These are phyloP conservation scores for Vachellia pachyceras DNA, from an alignment of 306 rosid genomes.

Conservation along the genomic window DNA sequence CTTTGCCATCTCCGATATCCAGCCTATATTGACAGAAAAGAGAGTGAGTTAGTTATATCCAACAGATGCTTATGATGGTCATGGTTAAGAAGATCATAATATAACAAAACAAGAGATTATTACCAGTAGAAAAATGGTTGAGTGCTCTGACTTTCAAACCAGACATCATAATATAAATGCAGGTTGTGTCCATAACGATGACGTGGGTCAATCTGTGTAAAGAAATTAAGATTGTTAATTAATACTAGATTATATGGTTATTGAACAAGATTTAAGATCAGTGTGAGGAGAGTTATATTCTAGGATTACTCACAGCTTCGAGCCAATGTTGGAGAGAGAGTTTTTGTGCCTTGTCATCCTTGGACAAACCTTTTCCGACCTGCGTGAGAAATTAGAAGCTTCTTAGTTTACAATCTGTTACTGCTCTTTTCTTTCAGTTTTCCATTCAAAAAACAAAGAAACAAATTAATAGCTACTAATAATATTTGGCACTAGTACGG, in stretches of 20 bases:
- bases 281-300: neutral
- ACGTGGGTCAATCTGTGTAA: slow-evolving; percentile 88
- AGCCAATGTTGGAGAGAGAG: slow-evolving; percentile 97
- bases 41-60: slow-evolving; percentile 1
- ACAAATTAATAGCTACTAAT: neutral
- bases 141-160: slow-evolving; percentile 84
- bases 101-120: neutral
- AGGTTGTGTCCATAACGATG: slow-evolving; percentile 98
- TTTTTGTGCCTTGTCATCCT: slow-evolving; percentile 94
- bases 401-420: neutral
- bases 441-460: neutral
- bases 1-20: slow-evolving; percentile 96
- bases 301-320: slow-evolving; percentile 77
- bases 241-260: neutral
- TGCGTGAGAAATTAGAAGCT: slow-evolving; percentile 23
- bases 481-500: neutral
- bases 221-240: slow-evolving; percentile 8
- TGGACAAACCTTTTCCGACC: slow-evolving; percentile 99
- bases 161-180: slow-evolving; percentile 84
- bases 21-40: slow-evolving; percentile 54
- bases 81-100: neutral
- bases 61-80: neutral
- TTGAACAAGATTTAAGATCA: neutral
- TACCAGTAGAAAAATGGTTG: slow-evolving; percentile 99
- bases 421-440: neutral